Percentiles rank a stretch among this genome's conserved stretches.
phyloP scores from a whole-genome alignment of 1,139 yeast species.

The Debaryomyces udenii region DNA sequence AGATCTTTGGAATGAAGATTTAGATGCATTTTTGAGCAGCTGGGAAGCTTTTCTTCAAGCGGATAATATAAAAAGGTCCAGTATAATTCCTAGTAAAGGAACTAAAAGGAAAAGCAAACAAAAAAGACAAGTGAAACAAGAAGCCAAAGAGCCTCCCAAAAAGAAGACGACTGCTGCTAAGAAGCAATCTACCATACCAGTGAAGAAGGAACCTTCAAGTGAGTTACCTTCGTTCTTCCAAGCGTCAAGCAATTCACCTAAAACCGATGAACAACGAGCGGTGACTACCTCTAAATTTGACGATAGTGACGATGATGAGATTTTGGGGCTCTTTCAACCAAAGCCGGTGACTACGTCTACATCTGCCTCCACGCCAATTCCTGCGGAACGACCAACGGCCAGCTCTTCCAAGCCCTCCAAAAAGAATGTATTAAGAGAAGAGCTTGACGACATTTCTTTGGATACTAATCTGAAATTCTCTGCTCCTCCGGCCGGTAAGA shows the following conservation, averaged over 20 bases:
- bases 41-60: slow-evolving; percentile 64
- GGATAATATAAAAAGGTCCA: slow-evolving; percentile 37
- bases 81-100: slow-evolving; percentile 31
- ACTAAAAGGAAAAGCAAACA: slow-evolving; percentile 32
- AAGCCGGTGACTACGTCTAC: slow-evolving; percentile 2
- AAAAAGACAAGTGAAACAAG: slow-evolving; percentile 19
- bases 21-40: slow-evolving; percentile 67
- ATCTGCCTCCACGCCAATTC: slow-evolving; percentile 1
- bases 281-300: slow-evolving; percentile 17
- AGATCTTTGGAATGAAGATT: slow-evolving; percentile 84
- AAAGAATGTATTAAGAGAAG: slow-evolving; percentile 11
- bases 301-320: slow-evolving; percentile 41
- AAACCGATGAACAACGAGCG: slow-evolving; percentile 12
- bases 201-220: slow-evolving; percentile 10
- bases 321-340: slow-evolving; percentile 19
- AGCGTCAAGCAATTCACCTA: not conserved
- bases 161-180: slow-evolving; percentile 15
- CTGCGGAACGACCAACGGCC: slow-evolving; percentile 2
- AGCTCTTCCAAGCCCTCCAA: slow-evolving; percentile 12
- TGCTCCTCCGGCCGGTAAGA: slow-evolving; percentile 3
- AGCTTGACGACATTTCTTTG: slow-evolving; percentile 19
- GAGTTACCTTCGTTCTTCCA: slow-evolving; percentile 10
- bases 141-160: slow-evolving; percentile 17
- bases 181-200: slow-evolving; percentile 9
- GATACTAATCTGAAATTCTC: slow-evolving; percentile 7